These are phyloP conservation scores for Exsudoporus frostii DNA, from an alignment of 768 basidiomycete species.

Conservation along the genomic window DNA sequence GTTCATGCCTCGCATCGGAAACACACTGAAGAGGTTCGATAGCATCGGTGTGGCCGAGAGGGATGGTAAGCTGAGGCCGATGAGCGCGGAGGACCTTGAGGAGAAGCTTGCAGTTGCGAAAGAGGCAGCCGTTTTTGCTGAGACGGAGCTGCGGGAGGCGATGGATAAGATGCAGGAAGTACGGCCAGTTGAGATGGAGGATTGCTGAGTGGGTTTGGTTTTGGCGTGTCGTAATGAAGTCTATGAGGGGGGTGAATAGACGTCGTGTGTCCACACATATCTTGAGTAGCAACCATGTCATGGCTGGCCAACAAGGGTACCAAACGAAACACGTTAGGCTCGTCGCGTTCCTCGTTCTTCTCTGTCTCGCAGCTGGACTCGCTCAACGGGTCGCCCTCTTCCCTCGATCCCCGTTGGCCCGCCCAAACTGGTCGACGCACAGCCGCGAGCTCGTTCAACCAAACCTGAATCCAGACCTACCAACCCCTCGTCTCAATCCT, in stretches of 20 bases:
- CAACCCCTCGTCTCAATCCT: neutral
- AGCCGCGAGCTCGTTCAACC: neutral
- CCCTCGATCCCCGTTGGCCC: neutral
- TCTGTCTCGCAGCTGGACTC: conserved; percentile 23
- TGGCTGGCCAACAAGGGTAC: conserved; percentile 16
- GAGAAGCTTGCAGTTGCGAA: conserved; percentile 67
- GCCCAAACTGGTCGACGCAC: neutral
- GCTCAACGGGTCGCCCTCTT: conserved; percentile 11
- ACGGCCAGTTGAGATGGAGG: conserved; percentile 44
- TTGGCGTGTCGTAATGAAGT: neutral
- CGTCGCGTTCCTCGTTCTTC: conserved; percentile 19
- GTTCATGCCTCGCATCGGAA: conserved; percentile 67
- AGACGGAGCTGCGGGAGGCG: conserved; percentile 68
- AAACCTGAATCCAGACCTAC: neutral
- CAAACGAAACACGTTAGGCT: conserved; percentile 16
- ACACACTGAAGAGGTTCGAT: conserved; percentile 67
- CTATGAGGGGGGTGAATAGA: neutral
- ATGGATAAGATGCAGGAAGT: conserved; percentile 66
- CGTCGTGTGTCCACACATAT: neutral
- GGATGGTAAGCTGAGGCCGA: conserved; percentile 41
- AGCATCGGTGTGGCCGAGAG: conserved; percentile 54
- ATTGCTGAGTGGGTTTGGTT: conserved; percentile 19
- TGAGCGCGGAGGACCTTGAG: conserved; percentile 73
- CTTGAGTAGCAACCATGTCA: conserved; percentile 13
- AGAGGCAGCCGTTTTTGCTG: conserved; percentile 68